A percentile compares a stretch with the other conserved stretches of the same genome.
phyloP scores from a whole-genome alignment of 352 stramenopile species.

The Phytophthora sansomeana region DNA sequence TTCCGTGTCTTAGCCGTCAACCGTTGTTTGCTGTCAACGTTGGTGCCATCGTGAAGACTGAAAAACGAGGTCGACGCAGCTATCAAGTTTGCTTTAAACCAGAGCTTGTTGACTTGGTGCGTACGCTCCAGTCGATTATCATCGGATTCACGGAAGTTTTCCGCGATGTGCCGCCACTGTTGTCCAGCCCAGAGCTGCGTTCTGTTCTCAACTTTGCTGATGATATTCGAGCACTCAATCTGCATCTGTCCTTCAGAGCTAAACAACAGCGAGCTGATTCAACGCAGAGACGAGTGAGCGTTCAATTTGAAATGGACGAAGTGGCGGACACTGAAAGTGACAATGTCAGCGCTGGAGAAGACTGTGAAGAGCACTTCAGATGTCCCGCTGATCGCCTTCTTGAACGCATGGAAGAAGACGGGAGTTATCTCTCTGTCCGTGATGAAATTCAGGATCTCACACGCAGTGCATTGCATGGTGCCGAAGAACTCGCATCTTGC shows the following conservation, averaged over 20 bases:
- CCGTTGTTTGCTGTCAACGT: conserved; percentile 29
- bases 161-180: conserved; percentile 44
- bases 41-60: neutral
- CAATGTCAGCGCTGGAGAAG: neutral
- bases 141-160: conserved; percentile 51
- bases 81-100: conserved; percentile 52
- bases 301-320: neutral
- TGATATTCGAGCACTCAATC: conserved; percentile 49
- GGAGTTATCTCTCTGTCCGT: conserved; percentile 40
- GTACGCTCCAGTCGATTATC: conserved; percentile 39
- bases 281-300: neutral
- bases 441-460: conserved; percentile 55
- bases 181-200: conserved; percentile 46
- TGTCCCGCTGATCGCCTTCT: conserved; percentile 31
- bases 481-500: conserved; percentile 33
- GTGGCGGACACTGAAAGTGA: neutral
- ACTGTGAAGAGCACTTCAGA: conserved; percentile 20
- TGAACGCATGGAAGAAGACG: conserved; percentile 46
- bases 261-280: neutral
- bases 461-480: conserved; percentile 31
- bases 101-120: conserved; percentile 36
- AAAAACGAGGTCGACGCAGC: conserved; percentile 19
- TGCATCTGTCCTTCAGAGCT: conserved; percentile 10
- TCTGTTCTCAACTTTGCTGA: conserved; percentile 58
- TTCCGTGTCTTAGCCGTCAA: conserved; percentile 26